Evolutionary conservation across 73 alveolate genomes (phyloP), one percentile per base, ranked within the genome.

Genomic region (Paramecium bursaria): DNA sequence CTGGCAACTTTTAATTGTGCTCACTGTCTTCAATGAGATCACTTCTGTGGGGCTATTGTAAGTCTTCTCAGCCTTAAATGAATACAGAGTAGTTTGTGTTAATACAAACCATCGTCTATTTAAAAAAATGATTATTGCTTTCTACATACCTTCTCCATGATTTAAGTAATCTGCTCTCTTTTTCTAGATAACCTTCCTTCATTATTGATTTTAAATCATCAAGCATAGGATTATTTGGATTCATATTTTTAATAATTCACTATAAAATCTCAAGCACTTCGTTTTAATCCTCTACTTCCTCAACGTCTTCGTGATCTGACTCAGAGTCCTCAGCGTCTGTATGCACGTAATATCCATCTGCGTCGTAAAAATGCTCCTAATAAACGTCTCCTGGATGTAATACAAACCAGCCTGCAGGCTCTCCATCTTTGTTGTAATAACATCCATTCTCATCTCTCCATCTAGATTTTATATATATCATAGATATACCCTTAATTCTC

Each of bases 151-250:
- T 93, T 87, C 97, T 94, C 98, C 98, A 94, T 13, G 86, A 87
- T 85, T 91, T 94, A 61, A 91, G 75, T 61, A 60, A 86, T 30
- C 96, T 61, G 33, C 96, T 88, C 80, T 94, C 92, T 52, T 94
- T 94, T 75, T 80, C 87, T 53, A 94, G 88, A 87, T 90, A 94
- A 54, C 98, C 98, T 88, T 94, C 98, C 57, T 93, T 94, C 74
- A 87, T 74, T 54, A 90, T 91, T 75, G 88, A 94, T 61, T 51
- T 74, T 26, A 60, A 73, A 60, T 79, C 89, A 53, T 52, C 82
- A 54, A 39, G 33, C 61, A 79, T 67, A 50, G 26, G 27, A 29
- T 57, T 57, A 39, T 7, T 39, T 11, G 6, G 50, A 39, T 7
- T 7, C 11, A 39, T 39, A 39, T 39, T 39, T 7, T 39, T 39